These are phyloP conservation scores for Triangularia verruculosa DNA, from an alignment of 2,329 filamentous ascomycete species.

Conservation along the genomic window DNA sequence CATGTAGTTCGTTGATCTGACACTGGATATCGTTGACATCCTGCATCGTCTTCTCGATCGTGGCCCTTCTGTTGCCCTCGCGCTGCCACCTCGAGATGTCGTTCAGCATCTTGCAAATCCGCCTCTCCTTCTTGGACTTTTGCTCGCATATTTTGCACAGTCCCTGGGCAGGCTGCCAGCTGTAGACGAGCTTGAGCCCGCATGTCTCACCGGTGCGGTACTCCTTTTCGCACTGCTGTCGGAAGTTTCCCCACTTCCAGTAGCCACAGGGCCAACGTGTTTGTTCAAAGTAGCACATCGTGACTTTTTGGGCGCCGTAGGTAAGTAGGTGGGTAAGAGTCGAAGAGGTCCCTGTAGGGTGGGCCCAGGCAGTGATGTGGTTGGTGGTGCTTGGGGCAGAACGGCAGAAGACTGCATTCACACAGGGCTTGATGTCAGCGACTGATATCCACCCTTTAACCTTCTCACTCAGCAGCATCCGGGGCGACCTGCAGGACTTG, in stretches of 20 bases:
- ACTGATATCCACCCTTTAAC: neutral
- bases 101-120: slow-evolving; percentile 68
- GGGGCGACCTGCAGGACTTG: neutral
- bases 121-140: slow-evolving; percentile 79
- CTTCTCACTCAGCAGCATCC: neutral
- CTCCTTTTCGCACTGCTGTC: slow-evolving; percentile 88
- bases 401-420: neutral
- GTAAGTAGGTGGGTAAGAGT: neutral
- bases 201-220: slow-evolving; percentile 96
- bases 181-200: slow-evolving; percentile 84
- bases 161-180: slow-evolving; percentile 60
- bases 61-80: slow-evolving; percentile 70
- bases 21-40: slow-evolving; percentile 65
- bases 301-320: neutral
- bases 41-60: slow-evolving; percentile 66
- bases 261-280: slow-evolving; percentile 81
- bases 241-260: slow-evolving; percentile 94
- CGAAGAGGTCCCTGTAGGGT: slow-evolving; percentile 2
- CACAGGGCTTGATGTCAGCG: neutral
- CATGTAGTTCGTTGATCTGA: slow-evolving; percentile 53
- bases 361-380: neutral
- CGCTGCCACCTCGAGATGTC: slow-evolving; percentile 74
- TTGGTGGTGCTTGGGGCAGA: neutral
- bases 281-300: slow-evolving; percentile 96
- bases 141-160: slow-evolving; percentile 86